These are phyloP conservation scores for Kwoniella botswanensis DNA, from an alignment of 768 basidiomycete species.

Conservation along the genomic window DNA sequence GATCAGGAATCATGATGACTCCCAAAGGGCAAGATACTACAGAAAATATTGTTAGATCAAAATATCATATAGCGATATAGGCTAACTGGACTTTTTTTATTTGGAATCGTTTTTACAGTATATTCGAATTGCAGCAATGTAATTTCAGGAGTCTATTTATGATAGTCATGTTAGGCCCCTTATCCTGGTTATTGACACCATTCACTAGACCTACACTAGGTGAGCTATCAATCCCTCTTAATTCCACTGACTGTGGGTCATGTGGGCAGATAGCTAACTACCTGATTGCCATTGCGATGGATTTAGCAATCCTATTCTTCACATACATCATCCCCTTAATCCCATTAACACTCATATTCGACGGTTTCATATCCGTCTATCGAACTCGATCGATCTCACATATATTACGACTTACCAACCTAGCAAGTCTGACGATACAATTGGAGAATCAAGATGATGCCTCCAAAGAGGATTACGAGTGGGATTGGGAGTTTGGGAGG, in stretches of 20 bases:
- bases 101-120: constrained; percentile 26
- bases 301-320: constrained; percentile 49
- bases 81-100: background rate
- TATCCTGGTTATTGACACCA: constrained; percentile 44
- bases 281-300: background rate
- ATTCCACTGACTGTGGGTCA: too few species aligned
- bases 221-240: background rate
- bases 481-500: constrained; percentile 51
- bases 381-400: constrained; percentile 46
- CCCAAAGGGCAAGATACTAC: too few species aligned
- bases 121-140: constrained; percentile 53
- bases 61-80: too few species aligned
- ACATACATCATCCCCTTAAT: constrained; percentile 55
- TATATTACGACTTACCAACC: constrained; percentile 28
- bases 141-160: constrained; percentile 42
- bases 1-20: too few species aligned
- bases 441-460: constrained; percentile 37
- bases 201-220: constrained; percentile 25
- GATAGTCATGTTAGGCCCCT: constrained; percentile 38
- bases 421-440: constrained; percentile 26
- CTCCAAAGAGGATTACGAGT: constrained; percentile 26
- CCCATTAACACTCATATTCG: constrained; percentile 50
- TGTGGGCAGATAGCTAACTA: too few species aligned
- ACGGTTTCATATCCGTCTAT: constrained; percentile 50
- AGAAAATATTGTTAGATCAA: too few species aligned